Base-by-base conservation (phyloP, 192 early-diverging fungal species). In the Geosiphon pyriformis region DNA sequence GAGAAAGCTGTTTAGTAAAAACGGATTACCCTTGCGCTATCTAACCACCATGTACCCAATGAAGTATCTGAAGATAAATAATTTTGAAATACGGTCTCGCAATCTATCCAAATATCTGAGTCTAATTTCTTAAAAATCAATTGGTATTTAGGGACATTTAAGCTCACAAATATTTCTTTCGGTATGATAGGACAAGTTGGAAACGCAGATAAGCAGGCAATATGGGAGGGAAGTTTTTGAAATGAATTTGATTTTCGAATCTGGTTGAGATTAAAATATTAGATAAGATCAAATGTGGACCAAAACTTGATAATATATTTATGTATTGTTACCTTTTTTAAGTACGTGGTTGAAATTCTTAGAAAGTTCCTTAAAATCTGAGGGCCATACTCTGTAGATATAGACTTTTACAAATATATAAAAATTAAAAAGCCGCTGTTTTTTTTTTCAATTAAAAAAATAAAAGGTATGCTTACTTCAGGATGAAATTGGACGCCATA, bases 401-500 rank as follows among this genome's bases (percentile, higher is more conserved):
- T 88, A 1, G 93, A 95, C 73, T 80, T 42, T 22, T 35, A 31
- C n/a, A 22, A 23, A 49, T 31, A 3, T 25, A 58, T 23, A 3
- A 32, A 10, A n/a, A 59, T 20, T 17, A 59, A 31, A 59, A 58
- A 27, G 31, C 29, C 0, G n/a, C 3, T 53, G 2, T 26, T 20
- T 10, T n/a, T 8, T 22, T 53, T 22, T 3, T 7, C 51, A 20
- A 12, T 20, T 12, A 12, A 53, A 1, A 20, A 25, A 57, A 35
- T 31, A 47, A 66, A 54, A 27, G 3, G 27, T 20, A 74, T 66
- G 23, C 32, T 37, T 52, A 74, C 80, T 80, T 98, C 96, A 7
- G 96, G 96, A 67, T 98, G 96, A 71, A 96, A 96, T 66, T 98
- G 96, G 37, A 98, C 91, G 10, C 92, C 90, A 76, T 85, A 93